Conservation (phyloP, 2,329 filamentous ascomycete genomes). For the Curvularia hawaiiensis region DNA sequence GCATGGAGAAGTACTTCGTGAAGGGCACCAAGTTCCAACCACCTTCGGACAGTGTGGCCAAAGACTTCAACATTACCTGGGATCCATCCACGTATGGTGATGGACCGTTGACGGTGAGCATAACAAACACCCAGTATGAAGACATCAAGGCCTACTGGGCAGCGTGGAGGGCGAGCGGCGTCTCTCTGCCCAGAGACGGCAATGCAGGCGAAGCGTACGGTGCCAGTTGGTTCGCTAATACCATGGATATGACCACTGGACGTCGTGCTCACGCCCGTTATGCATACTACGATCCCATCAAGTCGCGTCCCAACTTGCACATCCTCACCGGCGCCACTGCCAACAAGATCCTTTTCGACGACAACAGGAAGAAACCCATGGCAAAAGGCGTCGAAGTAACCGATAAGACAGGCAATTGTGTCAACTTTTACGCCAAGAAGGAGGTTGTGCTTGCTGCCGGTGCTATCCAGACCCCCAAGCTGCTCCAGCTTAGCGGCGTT, state of each 20-base stretch:
- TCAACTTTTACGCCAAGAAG: slow-evolving; percentile 31
- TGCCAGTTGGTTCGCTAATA: slow-evolving; percentile 28
- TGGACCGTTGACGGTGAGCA: slow-evolving; percentile 34
- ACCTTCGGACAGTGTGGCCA: slow-evolving; percentile 24
- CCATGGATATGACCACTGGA: slow-evolving; percentile 35
- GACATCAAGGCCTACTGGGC: slow-evolving; percentile 34
- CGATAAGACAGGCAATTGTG: slow-evolving; percentile 13
- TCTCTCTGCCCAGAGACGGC: slow-evolving; percentile 24
- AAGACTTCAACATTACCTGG: slow-evolving; percentile 37
- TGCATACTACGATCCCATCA: slow-evolving; percentile 39
- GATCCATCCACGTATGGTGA: slow-evolving; percentile 29
- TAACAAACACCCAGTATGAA: slow-evolving; percentile 34
- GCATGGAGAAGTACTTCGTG: slow-evolving; percentile 41
- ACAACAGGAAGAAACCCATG: slow-evolving; percentile 21
- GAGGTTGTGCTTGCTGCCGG: slow-evolving; percentile 67
- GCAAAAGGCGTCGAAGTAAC: slow-evolving; percentile 29
- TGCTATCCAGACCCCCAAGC: slow-evolving; percentile 61
- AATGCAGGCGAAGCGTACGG: slow-evolving; percentile 31
- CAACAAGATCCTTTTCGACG: slow-evolving; percentile 28
- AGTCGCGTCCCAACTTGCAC: slow-evolving; percentile 31
- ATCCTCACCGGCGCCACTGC: slow-evolving; percentile 31
- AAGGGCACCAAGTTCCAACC: slow-evolving; percentile 37
- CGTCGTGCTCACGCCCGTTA: slow-evolving; percentile 34
- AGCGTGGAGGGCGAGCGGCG: slow-evolving; percentile 31
- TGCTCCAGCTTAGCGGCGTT: slow-evolving; percentile 48